Evolutionary conservation across 352 stramenopile genomes (phyloP), one percentile per base, ranked within the genome.

Genomic region (Pythium rhizo-oryzae): DNA sequence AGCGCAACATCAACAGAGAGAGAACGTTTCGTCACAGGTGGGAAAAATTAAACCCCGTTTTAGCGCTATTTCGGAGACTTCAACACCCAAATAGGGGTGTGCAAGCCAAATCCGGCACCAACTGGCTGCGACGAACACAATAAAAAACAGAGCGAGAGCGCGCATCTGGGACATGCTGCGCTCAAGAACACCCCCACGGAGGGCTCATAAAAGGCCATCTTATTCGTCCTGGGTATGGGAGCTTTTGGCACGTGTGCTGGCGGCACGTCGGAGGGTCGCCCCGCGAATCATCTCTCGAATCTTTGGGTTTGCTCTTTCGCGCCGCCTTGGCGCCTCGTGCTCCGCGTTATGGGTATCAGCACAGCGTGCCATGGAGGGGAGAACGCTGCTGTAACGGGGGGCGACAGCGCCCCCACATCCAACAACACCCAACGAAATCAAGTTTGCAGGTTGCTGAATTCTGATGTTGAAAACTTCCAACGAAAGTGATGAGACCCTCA

Each of bases 141-240:
- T 30, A 53, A 30, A 53, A 53, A 53, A 53, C 47, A 53, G 47
- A 52, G n/a, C n/a, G 46, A 53, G 47, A 19, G 37, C 5, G 37
- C 37, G 37, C 37, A 4, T 9, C 11, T 43, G 37, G 15, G 37
- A 43, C 37, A 43, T 43, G 37, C 37, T 43, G 37, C 37, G 37
- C 15, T 12, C 11, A 43, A 43, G 37, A 43, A 43, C 37, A 1
- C 47, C 8, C n/a, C 24, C 33, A 21, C 33, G 3, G 2, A 43
- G 5, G 37, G 37, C 37, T 43, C 8, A 43, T 43, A 43, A 43
- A 43, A 43, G 1, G 37, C 37, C 37, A 43, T 43, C 37, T 43
- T 43, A 43, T 43, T 43, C 37, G 11, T 18, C 3, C 4, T 33
- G n/a, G n/a, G 28, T 33, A 33, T 33, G 28, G 28, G 28, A 43